Conservation (phyloP, 2,329 filamentous ascomycete species). For the Neopestalotiopsis sp. region DNA sequence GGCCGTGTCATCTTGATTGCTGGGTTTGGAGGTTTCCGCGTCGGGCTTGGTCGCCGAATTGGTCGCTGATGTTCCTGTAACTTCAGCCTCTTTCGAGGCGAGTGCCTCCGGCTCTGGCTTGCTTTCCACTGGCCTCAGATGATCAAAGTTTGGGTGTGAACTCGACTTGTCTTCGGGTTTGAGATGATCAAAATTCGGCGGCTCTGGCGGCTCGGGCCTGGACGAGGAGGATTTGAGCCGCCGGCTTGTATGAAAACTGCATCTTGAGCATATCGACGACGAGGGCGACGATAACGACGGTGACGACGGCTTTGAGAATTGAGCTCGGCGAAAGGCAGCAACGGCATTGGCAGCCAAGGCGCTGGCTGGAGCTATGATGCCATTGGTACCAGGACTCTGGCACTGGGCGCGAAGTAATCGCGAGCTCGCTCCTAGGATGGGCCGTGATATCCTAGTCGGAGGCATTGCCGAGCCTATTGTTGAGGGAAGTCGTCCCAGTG, state of each 20-base stretch:
- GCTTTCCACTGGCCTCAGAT: constrained; percentile 3
- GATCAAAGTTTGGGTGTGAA: constrained; percentile 7
- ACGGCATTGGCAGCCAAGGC: constrained; percentile 24
- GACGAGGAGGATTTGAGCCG: constrained; percentile 36
- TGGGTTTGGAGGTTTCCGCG: neutral
- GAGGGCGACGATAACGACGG: neutral
- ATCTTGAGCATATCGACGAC: constrained; percentile 34
- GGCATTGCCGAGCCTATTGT: constrained; percentile 13
- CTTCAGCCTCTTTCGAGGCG: neutral
- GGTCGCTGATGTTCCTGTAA: constrained; percentile 19
- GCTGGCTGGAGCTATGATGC: constrained; percentile 7
- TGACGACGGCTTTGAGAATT: constrained; percentile 1
- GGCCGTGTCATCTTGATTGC: neutral
- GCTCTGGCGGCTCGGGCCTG: constrained; percentile 15
- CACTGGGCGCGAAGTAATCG: constrained; percentile 16
- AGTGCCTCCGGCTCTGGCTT: constrained; percentile 13
- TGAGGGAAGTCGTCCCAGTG: neutral
- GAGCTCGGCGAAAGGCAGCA: constrained; percentile 18
- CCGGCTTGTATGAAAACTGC: constrained; percentile 24
- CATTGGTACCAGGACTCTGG: neutral
- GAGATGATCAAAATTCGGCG: constrained; percentile 17
- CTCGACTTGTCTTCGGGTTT: constrained; percentile 11
- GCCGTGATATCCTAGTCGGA: constrained; percentile 18
- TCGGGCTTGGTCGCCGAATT: constrained; percentile 13
- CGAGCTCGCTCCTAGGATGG: constrained; percentile 19